These are phyloP conservation scores for Samsoniella hepiali DNA, from an alignment of 2,329 filamentous ascomycete species.

Conservation along the genomic window DNA sequence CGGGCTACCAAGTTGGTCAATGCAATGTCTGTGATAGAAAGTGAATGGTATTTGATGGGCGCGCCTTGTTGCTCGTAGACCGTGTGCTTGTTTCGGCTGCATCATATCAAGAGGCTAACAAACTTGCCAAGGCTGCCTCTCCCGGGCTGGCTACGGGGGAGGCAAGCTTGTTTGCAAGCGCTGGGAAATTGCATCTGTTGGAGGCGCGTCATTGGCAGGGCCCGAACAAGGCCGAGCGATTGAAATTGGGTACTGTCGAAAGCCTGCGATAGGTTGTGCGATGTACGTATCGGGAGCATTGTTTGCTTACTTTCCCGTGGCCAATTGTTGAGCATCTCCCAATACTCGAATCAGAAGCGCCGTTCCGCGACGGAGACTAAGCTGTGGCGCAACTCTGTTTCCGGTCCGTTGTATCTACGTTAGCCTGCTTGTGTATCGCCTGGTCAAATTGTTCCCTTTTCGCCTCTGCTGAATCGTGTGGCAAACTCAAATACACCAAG, in stretches of 20 bases:
- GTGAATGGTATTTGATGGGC: not conserved
- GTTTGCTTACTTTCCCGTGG: not conserved
- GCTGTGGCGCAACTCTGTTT: no score
- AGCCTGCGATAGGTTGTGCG: not conserved
- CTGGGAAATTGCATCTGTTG: conserved; percentile 8
- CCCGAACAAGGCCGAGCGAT: not conserved
- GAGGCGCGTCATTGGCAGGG: not conserved
- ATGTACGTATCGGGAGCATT: not conserved
- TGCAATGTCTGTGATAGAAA: not conserved
- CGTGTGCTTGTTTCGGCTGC: not conserved
- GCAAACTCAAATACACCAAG: not conserved
- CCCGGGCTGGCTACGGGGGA: not conserved
- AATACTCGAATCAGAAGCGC: not conserved
- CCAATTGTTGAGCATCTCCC: not conserved
- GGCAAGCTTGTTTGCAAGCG: not conserved
- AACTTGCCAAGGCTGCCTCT: not conserved
- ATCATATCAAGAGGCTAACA: not conserved
- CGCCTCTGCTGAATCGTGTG: not conserved
- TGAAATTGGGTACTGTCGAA: not conserved
- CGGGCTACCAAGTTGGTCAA: not conserved
- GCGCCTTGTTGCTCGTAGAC: not conserved
- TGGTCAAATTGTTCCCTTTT: not conserved
- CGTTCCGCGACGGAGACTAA: no score
- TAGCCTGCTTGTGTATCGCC: no score
- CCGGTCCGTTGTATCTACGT: no score